These are phyloP conservation scores for Gossypium gossypioides DNA, from an alignment of 441 rosid species.

Conservation along the genomic window DNA sequence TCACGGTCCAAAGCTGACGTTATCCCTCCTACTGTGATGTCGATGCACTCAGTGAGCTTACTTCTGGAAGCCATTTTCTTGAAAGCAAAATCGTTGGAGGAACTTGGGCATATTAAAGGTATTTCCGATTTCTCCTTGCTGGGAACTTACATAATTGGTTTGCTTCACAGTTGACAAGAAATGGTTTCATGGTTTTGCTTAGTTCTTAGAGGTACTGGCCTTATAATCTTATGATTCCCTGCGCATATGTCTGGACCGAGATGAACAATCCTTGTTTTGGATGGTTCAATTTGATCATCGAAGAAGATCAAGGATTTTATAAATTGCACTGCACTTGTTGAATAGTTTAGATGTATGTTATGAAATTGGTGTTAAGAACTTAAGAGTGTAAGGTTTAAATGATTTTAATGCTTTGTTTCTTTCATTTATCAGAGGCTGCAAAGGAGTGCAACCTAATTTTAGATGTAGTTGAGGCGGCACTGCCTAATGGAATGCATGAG, in stretches of 20 bases:
- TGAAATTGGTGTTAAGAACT: background rate
- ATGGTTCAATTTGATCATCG: background rate
- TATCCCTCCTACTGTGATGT: conserved; percentile 46
- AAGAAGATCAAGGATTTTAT: background rate
- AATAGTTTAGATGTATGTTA: background rate
- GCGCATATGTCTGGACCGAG: background rate
- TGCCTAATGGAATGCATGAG: conserved; percentile 58
- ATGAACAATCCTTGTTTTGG: background rate
- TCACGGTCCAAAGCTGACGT: conserved; percentile 41
- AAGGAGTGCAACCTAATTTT: conserved; percentile 67
- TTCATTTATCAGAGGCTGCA: conserved; percentile 64
- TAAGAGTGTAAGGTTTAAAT: background rate
- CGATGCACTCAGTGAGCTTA: conserved; percentile 79
- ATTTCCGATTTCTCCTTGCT: conserved; percentile 6
- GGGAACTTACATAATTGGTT: background rate
- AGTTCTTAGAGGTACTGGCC: background rate
- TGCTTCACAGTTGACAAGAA: background rate
- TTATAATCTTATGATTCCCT: background rate
- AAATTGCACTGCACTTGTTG: background rate
- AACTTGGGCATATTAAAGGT: conserved; percentile 58
- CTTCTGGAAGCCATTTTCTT: conserved; percentile 79
- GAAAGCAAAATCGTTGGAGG: conserved; percentile 71
- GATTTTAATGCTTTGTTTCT: conserved; percentile 19
- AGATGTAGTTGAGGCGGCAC: conserved; percentile 62
- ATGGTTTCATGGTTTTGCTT: background rate